Conservation (phyloP, 306 rosid species). For the Myrica gale region DNA sequence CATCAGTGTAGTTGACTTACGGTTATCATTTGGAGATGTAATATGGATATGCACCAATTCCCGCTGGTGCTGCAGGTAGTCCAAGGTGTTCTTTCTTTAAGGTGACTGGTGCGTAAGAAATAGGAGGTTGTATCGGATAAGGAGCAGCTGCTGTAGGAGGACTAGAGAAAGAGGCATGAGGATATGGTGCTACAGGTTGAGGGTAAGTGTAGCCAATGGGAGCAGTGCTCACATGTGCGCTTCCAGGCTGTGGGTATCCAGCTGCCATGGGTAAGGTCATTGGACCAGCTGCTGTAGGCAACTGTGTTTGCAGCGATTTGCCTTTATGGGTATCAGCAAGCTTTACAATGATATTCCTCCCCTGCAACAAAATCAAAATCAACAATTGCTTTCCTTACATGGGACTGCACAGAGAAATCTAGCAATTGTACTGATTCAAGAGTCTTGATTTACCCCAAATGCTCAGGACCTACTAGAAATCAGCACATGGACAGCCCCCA, state of each 20-base stretch:
- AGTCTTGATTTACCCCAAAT: background rate
- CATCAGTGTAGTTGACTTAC: conserved; percentile 10
- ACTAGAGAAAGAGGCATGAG: conserved; percentile 49
- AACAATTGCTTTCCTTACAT: background rate
- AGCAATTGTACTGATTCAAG: background rate
- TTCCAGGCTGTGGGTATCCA: conserved; percentile 67
- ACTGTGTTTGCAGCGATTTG: conserved; percentile 44
- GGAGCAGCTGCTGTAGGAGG: conserved; percentile 43
- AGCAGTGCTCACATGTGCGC: conserved; percentile 31
- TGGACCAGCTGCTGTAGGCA: conserved; percentile 46
- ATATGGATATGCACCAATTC: conserved; percentile 64
- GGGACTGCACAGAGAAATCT: background rate
- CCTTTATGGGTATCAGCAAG: conserved; percentile 72
- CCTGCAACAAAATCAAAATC: conserved; percentile 43
- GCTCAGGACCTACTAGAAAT: conserved; percentile 1
- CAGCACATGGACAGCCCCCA: background rate
- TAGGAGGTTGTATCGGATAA: conserved; percentile 50
- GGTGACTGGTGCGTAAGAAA: conserved; percentile 47
- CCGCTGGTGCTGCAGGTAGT: conserved; percentile 41
- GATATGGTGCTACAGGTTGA: conserved; percentile 51
- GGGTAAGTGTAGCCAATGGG: conserved; percentile 55
- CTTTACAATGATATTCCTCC: conserved; percentile 64
- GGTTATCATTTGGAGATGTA: conserved; percentile 55
- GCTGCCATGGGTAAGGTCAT: conserved; percentile 49
- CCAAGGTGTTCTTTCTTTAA: conserved; percentile 46